Conservation (phyloP, 1,284 basidiomycete species). For the Trichosporon faecale region DNA sequence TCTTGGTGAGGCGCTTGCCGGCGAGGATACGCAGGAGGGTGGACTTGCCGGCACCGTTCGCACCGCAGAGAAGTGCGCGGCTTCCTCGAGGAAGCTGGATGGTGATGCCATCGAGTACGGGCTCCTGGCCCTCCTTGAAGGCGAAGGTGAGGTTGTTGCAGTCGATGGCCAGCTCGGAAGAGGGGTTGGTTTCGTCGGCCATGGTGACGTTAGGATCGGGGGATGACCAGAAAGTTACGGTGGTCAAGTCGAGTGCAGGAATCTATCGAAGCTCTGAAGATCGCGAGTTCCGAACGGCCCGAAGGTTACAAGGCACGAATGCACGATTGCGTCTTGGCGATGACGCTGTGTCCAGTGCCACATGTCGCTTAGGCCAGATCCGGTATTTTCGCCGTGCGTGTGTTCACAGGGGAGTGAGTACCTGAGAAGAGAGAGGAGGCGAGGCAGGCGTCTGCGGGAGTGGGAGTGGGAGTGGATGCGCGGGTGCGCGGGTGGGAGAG, state of each 20-base stretch:
- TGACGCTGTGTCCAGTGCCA: neutral
- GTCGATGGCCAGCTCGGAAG: constrained; percentile 54
- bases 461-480: neutral
- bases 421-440: too few relatives aligned
- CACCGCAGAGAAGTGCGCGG: constrained; percentile 77
- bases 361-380: neutral
- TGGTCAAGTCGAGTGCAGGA: neutral
- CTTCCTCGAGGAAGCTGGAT: constrained; percentile 68
- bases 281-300: neutral
- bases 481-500: neutral
- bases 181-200: constrained; percentile 5
- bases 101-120: constrained; percentile 63
- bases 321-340: neutral
- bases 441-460: neutral
- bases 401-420: too few relatives aligned
- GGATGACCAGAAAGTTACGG: constrained; percentile 9
- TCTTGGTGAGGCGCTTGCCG: constrained; percentile 76
- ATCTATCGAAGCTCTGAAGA: neutral
- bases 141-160: constrained; percentile 63
- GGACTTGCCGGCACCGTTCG: constrained; percentile 96
- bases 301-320: neutral
- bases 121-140: constrained; percentile 54
- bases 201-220: constrained; percentile 10
- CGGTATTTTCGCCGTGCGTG: neutral
- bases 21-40: constrained; percentile 92